Conservation (phyloP, 495 filamentous ascomycete genomes). For the Neurospora pannonica region DNA sequence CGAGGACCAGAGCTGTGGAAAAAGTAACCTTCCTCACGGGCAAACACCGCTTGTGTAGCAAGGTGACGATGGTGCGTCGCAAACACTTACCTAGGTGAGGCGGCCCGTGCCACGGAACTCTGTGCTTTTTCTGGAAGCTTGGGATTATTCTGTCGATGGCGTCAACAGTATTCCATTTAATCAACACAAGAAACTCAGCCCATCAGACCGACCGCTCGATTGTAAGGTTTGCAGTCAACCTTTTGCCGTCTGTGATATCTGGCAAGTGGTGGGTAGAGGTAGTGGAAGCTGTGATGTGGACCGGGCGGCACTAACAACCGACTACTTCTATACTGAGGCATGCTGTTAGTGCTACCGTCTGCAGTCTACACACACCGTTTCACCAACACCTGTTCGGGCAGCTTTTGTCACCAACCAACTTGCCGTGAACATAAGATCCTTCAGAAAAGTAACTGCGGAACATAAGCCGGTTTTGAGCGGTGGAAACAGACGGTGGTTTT, state of each 20-base stretch:
- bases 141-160: background rate
- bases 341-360: background rate
- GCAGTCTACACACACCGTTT: background rate
- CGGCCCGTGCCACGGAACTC: background rate
- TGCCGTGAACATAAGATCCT: no score
- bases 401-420: background rate
- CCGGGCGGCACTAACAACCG: background rate
- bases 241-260: no score
- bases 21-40: background rate
- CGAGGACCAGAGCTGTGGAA: background rate
- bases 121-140: background rate
- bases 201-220: no score
- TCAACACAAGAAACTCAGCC: no score
- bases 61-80: background rate
- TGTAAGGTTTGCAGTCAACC: no score
- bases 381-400: background rate
- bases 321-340: background rate
- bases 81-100: background rate
- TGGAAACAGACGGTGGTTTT: background rate
- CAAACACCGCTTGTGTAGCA: background rate
- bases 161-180: no score
- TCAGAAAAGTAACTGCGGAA: no score
- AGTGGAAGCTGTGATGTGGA: background rate
- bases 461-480: no score
- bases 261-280: no score